Base-by-base conservation (phyloP, 176 grass and related monocot species). In the Paspalum notatum region DNA sequence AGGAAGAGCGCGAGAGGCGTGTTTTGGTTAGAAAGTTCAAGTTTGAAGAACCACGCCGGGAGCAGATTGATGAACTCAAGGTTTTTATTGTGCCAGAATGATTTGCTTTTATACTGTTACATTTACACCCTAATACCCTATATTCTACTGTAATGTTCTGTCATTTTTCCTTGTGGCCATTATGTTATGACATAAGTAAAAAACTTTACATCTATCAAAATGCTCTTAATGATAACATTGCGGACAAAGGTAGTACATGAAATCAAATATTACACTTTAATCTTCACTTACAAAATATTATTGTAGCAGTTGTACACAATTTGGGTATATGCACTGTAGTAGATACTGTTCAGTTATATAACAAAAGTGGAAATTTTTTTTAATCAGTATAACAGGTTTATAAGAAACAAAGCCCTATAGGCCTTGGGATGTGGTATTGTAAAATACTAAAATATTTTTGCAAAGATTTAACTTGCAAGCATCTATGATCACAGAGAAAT, bases 41-140 rank as follows among this genome's bases (percentile, higher is more conserved):
- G 81, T 99, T 95, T 77, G 96, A 99, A 91, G 92, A 99, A 65
- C 92, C 89, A 24, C 90, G 96, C 6, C 96, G 92, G 47, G 96
- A 99, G 86, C 96, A 91, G 69, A 95, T 99, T 81, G 92, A 99
- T 75, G 96, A 99, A 58, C 66, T 99, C 14, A 94, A 99, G 91
- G 96, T 98, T 87, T 66, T 79, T 80, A 71, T 70, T 39, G 24
- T 41, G 17, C 8, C 37, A 75, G 78, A 50, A 9, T n/a, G 15
- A 69, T 18, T 3, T 52, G 22, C 76, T 85, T 74, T 42, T 53
- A 47, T 53, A 21, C 59, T 85, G 9, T 75, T 70, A 26, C n/a
- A 71, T 72, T 84, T 77, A 20, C 9, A 22, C 67, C 59, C 12
- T 26, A 8, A 20, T 7, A 22, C 67, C 59, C 39, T 80, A 70